Conservation (phyloP, 1,284 basidiomycete genomes). For the Austroboletus niveus region DNA sequence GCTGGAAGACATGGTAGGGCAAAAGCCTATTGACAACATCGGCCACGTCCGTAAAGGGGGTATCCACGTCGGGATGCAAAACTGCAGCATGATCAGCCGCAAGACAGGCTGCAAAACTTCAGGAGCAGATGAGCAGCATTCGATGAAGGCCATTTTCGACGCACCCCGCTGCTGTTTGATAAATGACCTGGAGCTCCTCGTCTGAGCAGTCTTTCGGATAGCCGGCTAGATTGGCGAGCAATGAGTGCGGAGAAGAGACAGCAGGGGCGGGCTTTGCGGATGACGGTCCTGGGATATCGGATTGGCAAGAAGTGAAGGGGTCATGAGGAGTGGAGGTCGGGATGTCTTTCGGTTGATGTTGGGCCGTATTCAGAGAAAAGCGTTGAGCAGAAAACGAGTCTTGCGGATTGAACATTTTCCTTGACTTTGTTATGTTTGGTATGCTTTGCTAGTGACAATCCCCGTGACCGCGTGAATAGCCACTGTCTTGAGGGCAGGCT, state of each 20-base stretch:
- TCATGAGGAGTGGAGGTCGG: constrained; percentile 4
- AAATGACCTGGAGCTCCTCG: constrained; percentile 39
- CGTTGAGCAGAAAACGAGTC: constrained; percentile 37
- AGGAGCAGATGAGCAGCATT: constrained; percentile 16
- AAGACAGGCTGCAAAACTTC: constrained; percentile 56
- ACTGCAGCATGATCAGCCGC: constrained; percentile 59
- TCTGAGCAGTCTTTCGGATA: constrained; percentile 27
- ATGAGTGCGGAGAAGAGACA: constrained; percentile 4
- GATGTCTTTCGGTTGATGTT: constrained; percentile 3
- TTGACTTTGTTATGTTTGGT: constrained; percentile 56
- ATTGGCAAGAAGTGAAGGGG: constrained; percentile 21
- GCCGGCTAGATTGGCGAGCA: constrained; percentile 7
- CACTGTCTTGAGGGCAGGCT: constrained; percentile 39
- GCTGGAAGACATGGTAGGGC: constrained; percentile 76
- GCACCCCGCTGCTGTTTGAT: constrained; percentile 49
- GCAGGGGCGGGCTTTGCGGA: constrained; percentile 17
- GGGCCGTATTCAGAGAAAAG: constrained; percentile 23
- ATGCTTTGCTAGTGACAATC: constrained; percentile 39
- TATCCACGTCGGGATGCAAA: constrained; percentile 62
- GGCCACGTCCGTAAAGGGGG: constrained; percentile 56
- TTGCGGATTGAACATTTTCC: constrained; percentile 54
- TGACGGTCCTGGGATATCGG: constrained; percentile 34
- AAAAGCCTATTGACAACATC: constrained; percentile 67
- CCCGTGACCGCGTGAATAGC: constrained; percentile 43
- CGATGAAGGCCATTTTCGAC: constrained; percentile 8